Conservation (phyloP, 805 yeast species). For the Cyberlindnera mycetangii region DNA sequence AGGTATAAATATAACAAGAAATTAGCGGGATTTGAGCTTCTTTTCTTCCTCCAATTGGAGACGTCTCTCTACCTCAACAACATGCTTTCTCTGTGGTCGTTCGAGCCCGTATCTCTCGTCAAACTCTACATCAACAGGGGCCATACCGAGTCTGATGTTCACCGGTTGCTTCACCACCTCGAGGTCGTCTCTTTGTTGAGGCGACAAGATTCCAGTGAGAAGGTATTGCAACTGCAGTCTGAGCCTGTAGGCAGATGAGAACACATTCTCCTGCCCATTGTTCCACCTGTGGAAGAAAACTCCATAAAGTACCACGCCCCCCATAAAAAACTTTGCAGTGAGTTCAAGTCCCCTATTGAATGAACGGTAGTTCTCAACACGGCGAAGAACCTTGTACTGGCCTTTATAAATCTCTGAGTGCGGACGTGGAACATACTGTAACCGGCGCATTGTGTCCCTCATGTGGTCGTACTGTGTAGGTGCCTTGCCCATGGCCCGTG, state of each 20-base stretch:
- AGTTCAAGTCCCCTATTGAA: constrained; percentile 60
- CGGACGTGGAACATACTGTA: constrained; percentile 79
- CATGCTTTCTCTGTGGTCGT: constrained; percentile 69
- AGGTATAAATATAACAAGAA: not conserved
- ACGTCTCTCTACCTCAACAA: constrained; percentile 69
- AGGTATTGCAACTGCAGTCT: constrained; percentile 55
- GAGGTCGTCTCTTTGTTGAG: constrained; percentile 63
- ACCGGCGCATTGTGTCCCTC: constrained; percentile 67
- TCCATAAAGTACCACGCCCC: constrained; percentile 51
- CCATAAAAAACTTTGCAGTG: constrained; percentile 50
- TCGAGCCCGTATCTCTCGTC: constrained; percentile 45
- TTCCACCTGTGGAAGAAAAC: constrained; percentile 82
- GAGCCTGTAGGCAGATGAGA: constrained; percentile 62
- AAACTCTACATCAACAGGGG: constrained; percentile 31
- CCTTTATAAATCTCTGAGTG: constrained; percentile 73
- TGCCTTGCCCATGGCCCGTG: constrained; percentile 59
- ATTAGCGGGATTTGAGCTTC: not conserved
- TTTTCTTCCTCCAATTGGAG: constrained; percentile 67
- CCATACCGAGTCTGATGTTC: constrained; percentile 35
- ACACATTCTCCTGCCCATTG: constrained; percentile 74
- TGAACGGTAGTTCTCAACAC: constrained; percentile 48
- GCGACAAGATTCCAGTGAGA: constrained; percentile 51
- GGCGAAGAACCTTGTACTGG: constrained; percentile 65
- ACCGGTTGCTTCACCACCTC: constrained; percentile 29
- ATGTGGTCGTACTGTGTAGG: constrained; percentile 66